Conservation (phyloP, 345 rosid genomes). For the Hibiscus tridactylites region DNA sequence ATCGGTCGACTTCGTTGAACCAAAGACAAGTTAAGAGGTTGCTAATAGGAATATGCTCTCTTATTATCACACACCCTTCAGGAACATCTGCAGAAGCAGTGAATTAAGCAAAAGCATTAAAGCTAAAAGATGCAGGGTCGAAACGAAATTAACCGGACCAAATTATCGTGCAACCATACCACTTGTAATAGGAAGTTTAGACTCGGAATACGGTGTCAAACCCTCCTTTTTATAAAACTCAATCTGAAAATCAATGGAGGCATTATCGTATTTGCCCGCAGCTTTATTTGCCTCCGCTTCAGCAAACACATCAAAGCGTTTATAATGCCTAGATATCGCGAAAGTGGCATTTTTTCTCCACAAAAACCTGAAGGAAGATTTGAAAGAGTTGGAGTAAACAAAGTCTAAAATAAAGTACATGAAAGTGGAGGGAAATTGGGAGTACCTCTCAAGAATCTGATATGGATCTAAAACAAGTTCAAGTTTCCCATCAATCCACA, state of each 20-base stretch:
- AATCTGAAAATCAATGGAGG: slow-evolving; percentile 86
- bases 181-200: slow-evolving; percentile 84
- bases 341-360: slow-evolving; percentile 92
- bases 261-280: slow-evolving; percentile 86
- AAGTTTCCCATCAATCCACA: slow-evolving; percentile 98
- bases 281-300: slow-evolving; percentile 99
- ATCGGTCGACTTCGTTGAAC: slow-evolving; percentile 96
- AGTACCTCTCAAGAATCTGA: slow-evolving; percentile 94
- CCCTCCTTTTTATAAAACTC: slow-evolving; percentile 89
- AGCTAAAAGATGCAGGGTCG: background rate
- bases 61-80: slow-evolving; percentile 91
- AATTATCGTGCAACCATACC: slow-evolving; percentile 48
- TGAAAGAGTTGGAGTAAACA: background rate
- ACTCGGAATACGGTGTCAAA: slow-evolving; percentile 72
- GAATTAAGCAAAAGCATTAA: slow-evolving; percentile 1
- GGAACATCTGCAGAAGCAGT: slow-evolving; percentile 75
- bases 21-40: slow-evolving; percentile 92
- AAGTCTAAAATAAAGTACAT: background rate
- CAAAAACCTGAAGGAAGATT: slow-evolving; percentile 52
- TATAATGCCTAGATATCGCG: slow-evolving; percentile 90
- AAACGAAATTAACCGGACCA: background rate
- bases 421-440: background rate
- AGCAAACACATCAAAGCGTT: slow-evolving; percentile 68
- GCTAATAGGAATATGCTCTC: slow-evolving; percentile 90
- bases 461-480: slow-evolving; percentile 90